Percentiles rank a stretch among this genome's conserved stretches.
Conservation (phyloP, 2,329 filamentous ascomycete genomes). For the Ceratocystis cubensis region DNA sequence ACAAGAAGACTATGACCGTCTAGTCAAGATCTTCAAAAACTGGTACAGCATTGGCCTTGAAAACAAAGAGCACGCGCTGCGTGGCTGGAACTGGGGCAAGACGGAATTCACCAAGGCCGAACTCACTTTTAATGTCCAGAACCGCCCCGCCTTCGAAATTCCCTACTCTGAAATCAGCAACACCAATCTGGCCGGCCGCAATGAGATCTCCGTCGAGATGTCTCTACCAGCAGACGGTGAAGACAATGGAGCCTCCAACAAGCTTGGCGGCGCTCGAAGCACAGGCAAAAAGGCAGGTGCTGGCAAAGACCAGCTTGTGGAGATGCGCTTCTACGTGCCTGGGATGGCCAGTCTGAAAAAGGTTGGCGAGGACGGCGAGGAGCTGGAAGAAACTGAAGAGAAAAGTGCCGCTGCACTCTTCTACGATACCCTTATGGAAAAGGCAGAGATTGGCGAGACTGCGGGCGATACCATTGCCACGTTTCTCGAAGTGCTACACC, state of each 20-base stretch:
- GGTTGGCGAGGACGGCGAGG: slow-evolving; percentile 45
- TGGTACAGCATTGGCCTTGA: slow-evolving; percentile 95
- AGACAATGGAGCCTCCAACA: slow-evolving; percentile 55
- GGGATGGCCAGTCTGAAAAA: slow-evolving; percentile 74
- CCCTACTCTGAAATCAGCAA: slow-evolving; percentile 96
- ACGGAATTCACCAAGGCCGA: slow-evolving; percentile 93
- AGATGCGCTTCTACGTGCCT: slow-evolving; percentile 98
- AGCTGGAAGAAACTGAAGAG: slow-evolving; percentile 60
- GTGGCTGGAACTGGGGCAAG: slow-evolving; percentile 99
- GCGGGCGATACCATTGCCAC: slow-evolving; percentile 97
- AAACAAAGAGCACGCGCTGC: slow-evolving; percentile 81
- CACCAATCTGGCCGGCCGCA: slow-evolving; percentile 93
- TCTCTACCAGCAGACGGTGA: slow-evolving; percentile 59
- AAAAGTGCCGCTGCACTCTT: slow-evolving; percentile 95
- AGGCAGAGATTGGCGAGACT: slow-evolving; percentile 97
- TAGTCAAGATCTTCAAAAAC: slow-evolving; percentile 88
- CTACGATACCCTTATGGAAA: slow-evolving; percentile 95
- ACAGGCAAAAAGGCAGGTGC: slow-evolving; percentile 83
- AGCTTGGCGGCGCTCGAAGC: slow-evolving; percentile 57
- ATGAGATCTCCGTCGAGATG: slow-evolving; percentile 94
- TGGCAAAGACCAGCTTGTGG: slow-evolving; percentile 82
- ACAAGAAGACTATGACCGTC: slow-evolving; percentile 84
- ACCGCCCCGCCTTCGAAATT: slow-evolving; percentile 89
- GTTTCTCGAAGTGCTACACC: slow-evolving; percentile 90
- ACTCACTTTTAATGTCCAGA: slow-evolving; percentile 91